A percentile compares a stretch with the other conserved stretches of the same genome.
These are phyloP conservation scores for Brassica carinata DNA, from an alignment of 345 rosid species.

Conservation along the genomic window DNA sequence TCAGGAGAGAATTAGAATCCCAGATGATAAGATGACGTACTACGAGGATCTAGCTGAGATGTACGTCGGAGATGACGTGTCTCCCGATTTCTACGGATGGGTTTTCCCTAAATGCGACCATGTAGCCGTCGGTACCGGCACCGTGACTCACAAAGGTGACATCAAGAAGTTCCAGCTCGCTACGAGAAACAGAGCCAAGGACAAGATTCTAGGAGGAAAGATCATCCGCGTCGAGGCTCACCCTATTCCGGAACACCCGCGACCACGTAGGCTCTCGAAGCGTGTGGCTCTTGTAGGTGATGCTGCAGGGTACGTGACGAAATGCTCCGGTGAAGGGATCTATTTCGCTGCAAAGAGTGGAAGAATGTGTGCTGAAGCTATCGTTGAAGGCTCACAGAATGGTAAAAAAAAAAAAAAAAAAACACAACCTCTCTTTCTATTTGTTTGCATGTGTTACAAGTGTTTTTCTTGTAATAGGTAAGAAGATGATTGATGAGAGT, in stretches of 20 bases:
- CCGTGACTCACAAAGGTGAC: conserved; percentile 91
- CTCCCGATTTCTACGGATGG: conserved; percentile 96
- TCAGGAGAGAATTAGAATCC: conserved; percentile 86
- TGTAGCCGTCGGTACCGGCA: conserved; percentile 93
- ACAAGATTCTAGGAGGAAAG: conserved; percentile 87
- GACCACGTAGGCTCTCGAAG: conserved; percentile 65
- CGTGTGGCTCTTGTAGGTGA: conserved; percentile 86
- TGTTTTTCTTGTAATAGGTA: conserved; percentile 21
- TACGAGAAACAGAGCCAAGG: conserved; percentile 82
- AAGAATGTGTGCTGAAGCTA: conserved; percentile 93
- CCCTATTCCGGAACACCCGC: conserved; percentile 88
- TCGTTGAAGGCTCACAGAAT: conserved; percentile 74
- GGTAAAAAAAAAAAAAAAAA: conserved; percentile 32
- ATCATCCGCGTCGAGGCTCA: conserved; percentile 93
- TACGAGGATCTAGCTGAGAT: conserved; percentile 88
- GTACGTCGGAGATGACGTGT: conserved; percentile 95
- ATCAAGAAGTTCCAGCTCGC: conserved; percentile 90
- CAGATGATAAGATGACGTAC: conserved; percentile 85
- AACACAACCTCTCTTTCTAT: not conserved
- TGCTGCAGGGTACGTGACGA: conserved; percentile 91
- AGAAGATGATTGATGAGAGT: conserved; percentile 82
- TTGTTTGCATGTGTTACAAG: not conserved
- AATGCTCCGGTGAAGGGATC: conserved; percentile 91
- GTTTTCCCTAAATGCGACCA: conserved; percentile 98
- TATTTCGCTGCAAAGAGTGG: conserved; percentile 96